Evolutionary conservation across 2,329 filamentous ascomycete species (phyloP).

Genomic region (Verticillium zaregamsianum): DNA sequence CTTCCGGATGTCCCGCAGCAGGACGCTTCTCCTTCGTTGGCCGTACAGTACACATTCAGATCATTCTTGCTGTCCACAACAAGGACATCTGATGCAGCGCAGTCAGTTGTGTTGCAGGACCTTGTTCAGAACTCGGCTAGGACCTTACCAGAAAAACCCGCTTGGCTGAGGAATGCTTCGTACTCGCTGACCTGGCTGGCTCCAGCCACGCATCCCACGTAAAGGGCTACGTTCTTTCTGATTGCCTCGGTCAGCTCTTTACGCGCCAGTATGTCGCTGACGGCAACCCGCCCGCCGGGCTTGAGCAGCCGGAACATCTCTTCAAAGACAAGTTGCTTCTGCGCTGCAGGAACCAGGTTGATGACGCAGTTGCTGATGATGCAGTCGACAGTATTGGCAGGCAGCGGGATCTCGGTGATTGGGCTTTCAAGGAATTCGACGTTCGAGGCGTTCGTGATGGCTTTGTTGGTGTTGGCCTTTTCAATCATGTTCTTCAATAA

Average conservation of each 20-base stretch:
- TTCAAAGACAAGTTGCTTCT: conserved; percentile 50
- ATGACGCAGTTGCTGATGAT: conserved; percentile 63
- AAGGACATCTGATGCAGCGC: conserved; percentile 27
- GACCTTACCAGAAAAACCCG: conserved; percentile 43
- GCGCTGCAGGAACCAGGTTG: conserved; percentile 49
- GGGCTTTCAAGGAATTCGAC: conserved; percentile 44
- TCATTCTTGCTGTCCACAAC: conserved; percentile 42
- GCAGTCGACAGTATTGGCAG: conserved; percentile 39
- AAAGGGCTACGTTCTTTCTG: conserved; percentile 44
- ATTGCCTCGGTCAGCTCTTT: conserved; percentile 44
- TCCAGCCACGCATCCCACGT: conserved; percentile 58
- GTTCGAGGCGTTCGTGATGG: conserved; percentile 34
- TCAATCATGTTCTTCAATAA: conserved; percentile 47
- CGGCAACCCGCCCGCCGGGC: conserved; percentile 51
- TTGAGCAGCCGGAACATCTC: conserved; percentile 57
- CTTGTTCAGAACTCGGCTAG: neutral
- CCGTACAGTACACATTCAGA: conserved; percentile 41
- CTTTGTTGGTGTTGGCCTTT: conserved; percentile 40
- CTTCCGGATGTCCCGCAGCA: conserved; percentile 4
- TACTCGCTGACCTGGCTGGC: conserved; percentile 50
- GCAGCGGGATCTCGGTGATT: conserved; percentile 47
- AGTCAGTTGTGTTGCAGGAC: neutral
- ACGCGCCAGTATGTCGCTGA: conserved; percentile 55
- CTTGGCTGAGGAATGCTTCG: conserved; percentile 41
- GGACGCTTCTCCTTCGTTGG: conserved; percentile 16